A percentile compares a stretch with the other conserved stretches of the same genome.
Conservation (phyloP, 2,329 filamentous ascomycete genomes). For the Delphinella strobiligena region DNA sequence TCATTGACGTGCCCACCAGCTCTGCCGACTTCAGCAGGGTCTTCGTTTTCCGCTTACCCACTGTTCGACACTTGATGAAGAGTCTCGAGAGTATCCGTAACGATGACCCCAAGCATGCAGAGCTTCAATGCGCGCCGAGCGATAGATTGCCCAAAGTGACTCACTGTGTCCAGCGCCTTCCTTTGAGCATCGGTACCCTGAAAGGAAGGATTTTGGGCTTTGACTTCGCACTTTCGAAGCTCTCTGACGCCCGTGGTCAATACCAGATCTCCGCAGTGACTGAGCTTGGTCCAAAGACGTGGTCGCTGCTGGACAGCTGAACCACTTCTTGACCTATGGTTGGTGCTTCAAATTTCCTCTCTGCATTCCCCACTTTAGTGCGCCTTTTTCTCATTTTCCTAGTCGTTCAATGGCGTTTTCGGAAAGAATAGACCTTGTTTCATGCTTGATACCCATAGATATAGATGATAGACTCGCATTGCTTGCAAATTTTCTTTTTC, state of each 20-base stretch:
- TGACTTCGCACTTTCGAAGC: background rate
- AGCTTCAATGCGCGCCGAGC: background rate
- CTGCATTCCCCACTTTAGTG: no score
- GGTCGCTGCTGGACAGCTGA: background rate
- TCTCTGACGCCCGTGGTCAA: background rate
- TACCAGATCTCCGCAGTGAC: background rate
- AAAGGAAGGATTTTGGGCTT: conserved; percentile 6
- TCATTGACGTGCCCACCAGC: conserved; percentile 12
- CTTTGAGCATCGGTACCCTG: conserved; percentile 5
- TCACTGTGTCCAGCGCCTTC: conserved; percentile 7
- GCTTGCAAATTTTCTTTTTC: no score
- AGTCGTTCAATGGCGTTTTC: background rate
- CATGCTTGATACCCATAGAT: background rate
- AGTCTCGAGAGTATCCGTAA: conserved; percentile 8
- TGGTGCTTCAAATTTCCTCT: no score
- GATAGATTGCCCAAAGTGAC: background rate
- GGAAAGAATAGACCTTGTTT: background rate
- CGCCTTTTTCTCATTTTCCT: no score
- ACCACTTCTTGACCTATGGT: no score
- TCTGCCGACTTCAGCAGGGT: conserved; percentile 15
- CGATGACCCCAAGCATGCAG: background rate
- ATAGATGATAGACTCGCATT: no score
- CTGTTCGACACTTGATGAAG: conserved; percentile 9
- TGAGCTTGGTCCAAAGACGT: background rate
- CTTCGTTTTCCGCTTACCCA: conserved; percentile 20